These are phyloP conservation scores for Bruguiera sexangula DNA, from an alignment of 345 rosid genomes.

Conservation along the genomic window DNA sequence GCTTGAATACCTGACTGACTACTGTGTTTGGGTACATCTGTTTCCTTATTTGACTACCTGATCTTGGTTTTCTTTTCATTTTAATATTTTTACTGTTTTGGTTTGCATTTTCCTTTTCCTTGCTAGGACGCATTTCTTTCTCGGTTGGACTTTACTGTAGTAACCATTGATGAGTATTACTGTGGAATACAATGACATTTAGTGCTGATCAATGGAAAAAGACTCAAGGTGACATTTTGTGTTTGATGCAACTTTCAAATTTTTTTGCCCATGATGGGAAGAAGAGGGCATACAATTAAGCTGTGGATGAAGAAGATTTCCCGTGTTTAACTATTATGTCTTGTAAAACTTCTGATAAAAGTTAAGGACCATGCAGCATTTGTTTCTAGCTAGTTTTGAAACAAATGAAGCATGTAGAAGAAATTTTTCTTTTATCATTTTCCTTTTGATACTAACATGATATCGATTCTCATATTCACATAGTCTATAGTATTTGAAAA, in stretches of 20 bases:
- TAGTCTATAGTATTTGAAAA: no score
- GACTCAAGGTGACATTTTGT: background rate
- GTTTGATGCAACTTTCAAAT: background rate
- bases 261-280: background rate
- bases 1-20: no score
- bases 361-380: background rate
- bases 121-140: no score
- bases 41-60: no score
- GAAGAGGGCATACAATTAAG: background rate
- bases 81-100: no score
- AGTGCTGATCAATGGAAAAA: background rate
- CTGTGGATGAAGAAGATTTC: background rate
- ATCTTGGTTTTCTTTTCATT: no score
- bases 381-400: background rate
- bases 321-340: background rate
- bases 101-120: no score
- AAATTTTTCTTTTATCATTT: no score
- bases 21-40: no score
- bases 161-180: background rate
- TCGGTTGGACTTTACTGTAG: background rate
- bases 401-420: no score
- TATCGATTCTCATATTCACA: no score
- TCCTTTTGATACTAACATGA: no score
- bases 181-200: background rate
- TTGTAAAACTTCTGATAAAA: background rate